Conservation (phyloP, 2,329 filamentous ascomycete species). For the Zarea fungicola region DNA sequence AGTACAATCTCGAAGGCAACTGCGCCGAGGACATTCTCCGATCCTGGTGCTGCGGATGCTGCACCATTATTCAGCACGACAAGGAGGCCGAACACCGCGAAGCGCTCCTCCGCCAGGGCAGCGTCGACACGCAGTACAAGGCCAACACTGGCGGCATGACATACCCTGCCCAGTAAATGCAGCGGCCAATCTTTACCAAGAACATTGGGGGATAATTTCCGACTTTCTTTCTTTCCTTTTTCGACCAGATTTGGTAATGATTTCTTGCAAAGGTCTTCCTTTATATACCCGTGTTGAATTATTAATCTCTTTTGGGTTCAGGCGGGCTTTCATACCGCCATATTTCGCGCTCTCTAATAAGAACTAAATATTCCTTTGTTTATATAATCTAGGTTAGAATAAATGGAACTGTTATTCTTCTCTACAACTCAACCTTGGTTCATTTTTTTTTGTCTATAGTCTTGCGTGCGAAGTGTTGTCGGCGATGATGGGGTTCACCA, state of each 20-base stretch:
- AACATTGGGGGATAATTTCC: too few relatives aligned
- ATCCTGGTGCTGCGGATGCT: constrained; percentile 42
- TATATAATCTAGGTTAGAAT: too few relatives aligned
- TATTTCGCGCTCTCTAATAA: too few relatives aligned
- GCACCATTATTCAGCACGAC: constrained; percentile 40
- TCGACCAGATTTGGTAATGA: too few relatives aligned
- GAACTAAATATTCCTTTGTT: too few relatives aligned
- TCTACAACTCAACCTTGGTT: too few relatives aligned
- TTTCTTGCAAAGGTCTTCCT: background rate
- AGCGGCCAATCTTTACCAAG: too few relatives aligned
- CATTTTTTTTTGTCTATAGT: background rate
- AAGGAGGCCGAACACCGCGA: constrained; percentile 40
- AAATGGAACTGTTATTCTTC: too few relatives aligned
- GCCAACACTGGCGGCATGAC: constrained; percentile 24
- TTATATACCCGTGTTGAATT: background rate
- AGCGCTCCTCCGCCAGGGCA: constrained; percentile 15
- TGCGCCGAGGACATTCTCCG: constrained; percentile 37
- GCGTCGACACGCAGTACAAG: constrained; percentile 28
- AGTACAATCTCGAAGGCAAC: constrained; percentile 40
- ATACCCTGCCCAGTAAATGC: constrained; percentile 18
- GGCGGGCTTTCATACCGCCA: too few relatives aligned
- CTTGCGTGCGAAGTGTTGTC: background rate
- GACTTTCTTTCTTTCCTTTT: too few relatives aligned
- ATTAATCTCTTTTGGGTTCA: too few relatives aligned
- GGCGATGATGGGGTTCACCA: background rate